These are phyloP conservation scores for Neopestalotiopsis clavispora DNA, from an alignment of 2,329 filamentous ascomycete species.

Conservation along the genomic window DNA sequence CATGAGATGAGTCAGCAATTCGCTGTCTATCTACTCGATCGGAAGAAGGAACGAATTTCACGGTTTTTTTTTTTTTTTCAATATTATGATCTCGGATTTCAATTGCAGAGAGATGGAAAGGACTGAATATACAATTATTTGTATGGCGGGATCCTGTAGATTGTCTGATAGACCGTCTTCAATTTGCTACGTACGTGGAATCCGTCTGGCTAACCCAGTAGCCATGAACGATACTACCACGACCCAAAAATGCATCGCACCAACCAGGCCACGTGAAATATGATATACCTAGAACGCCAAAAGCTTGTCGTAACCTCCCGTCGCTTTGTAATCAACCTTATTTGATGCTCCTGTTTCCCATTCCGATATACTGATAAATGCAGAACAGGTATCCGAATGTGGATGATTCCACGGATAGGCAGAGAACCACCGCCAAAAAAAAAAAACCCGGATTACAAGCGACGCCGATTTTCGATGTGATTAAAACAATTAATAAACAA, in stretches of 20 bases:
- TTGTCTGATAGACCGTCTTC: not conserved
- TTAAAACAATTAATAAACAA: not conserved
- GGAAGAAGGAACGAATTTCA: no score
- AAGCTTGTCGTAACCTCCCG: not conserved
- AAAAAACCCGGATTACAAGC: not conserved
- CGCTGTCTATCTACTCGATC: no score
- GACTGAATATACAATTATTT: no score
- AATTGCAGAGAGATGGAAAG: no score
- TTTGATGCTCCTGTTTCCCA: not conserved
- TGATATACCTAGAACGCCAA: not conserved
- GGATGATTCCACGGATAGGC: not conserved
- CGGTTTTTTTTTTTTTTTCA: no score
- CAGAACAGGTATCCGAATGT: not conserved
- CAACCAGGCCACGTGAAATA: not conserved
- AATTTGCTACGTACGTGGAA: not conserved
- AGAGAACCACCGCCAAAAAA: not conserved
- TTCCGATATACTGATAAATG: not conserved
- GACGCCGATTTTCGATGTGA: not conserved
- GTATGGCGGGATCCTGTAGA: no score
- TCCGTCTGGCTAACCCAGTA: not conserved
- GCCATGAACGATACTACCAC: not conserved
- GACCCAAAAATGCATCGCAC: not conserved
- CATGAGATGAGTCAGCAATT: no score
- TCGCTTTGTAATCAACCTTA: not conserved
- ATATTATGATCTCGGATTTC: no score